Conservation (phyloP, 306 rosid genomes). For the Dalbergia cochinchinensis region DNA sequence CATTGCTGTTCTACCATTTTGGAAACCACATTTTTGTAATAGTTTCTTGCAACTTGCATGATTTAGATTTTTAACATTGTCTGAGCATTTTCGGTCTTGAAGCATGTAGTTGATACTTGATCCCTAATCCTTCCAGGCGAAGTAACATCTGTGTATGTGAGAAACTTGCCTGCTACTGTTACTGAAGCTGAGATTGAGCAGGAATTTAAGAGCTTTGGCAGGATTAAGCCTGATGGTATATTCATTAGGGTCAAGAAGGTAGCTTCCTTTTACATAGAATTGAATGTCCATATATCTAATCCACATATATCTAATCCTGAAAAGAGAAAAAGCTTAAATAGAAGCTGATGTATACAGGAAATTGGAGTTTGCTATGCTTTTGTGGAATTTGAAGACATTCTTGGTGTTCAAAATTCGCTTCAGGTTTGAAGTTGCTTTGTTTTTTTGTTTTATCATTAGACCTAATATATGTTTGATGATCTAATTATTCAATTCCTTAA, state of each 20-base stretch:
- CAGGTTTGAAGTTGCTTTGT: constrained; percentile 60
- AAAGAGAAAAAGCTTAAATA: constrained; percentile 39
- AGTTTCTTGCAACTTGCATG: not conserved
- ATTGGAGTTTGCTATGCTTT: constrained; percentile 96
- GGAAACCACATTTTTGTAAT: constrained; percentile 22
- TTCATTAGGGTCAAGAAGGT: constrained; percentile 88
- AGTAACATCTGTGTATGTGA: constrained; percentile 89
- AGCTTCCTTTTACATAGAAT: constrained; percentile 31
- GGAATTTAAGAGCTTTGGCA: constrained; percentile 83
- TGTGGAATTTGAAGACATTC: constrained; percentile 92
- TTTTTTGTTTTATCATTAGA: not conserved
- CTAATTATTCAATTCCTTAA: not conserved
- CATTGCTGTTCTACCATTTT: not conserved
- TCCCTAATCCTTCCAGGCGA: constrained; percentile 66
- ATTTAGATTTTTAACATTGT: not conserved
- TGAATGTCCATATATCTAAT: not conserved
- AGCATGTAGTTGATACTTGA: constrained; percentile 41
- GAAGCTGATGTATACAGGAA: constrained; percentile 68
- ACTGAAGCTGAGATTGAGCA: constrained; percentile 83
- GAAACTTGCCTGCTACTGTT: constrained; percentile 83
- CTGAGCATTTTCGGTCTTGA: not conserved
- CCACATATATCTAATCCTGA: constrained; percentile 5
- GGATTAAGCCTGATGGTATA: constrained; percentile 83
- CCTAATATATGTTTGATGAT: not conserved
- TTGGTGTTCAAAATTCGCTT: constrained; percentile 84